These are phyloP conservation scores for Cyclospora cayetanensis DNA, from an alignment of 169 alveolate genomes.

Conservation along the genomic window DNA sequence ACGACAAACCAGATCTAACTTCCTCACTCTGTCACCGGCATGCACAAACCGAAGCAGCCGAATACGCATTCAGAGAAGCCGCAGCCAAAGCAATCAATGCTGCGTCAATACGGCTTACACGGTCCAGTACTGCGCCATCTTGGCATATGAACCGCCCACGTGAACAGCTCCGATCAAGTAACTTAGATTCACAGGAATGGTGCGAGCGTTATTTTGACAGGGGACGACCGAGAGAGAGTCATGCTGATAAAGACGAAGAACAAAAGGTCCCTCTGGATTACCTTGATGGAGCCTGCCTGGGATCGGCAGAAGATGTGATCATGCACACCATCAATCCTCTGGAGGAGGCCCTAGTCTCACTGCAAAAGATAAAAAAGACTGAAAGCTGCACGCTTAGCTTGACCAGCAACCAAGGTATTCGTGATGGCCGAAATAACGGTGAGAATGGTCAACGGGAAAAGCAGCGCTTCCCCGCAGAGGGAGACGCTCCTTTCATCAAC, in stretches of 20 bases:
- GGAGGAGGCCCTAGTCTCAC: conserved; percentile 42
- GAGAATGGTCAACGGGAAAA: neutral
- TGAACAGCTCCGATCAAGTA: neutral
- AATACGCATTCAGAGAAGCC: neutral
- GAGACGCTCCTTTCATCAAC: neutral
- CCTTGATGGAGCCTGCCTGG: neutral
- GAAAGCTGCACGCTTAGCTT: neutral
- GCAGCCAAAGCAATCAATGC: neutral
- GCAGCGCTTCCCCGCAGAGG: conserved; percentile 16
- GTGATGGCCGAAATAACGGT: neutral
- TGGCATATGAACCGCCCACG: neutral
- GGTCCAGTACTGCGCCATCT: neutral
- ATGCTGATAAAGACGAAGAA: neutral
- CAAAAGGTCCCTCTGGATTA: neutral
- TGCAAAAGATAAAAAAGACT: conserved; percentile 25
- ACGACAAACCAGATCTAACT: neutral
- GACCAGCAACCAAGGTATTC: neutral
- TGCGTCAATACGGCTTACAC: neutral
- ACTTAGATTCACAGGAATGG: neutral
- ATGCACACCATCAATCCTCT: conserved; percentile 33
- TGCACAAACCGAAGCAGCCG: neutral
- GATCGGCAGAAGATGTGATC: conserved; percentile 40
- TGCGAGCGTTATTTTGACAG: neutral
- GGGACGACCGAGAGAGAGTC: neutral
- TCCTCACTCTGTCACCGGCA: neutral